Evolutionary conservation across 108 stramenopile species (phyloP).

Genomic region (Cyclotella distinguenda): DNA sequence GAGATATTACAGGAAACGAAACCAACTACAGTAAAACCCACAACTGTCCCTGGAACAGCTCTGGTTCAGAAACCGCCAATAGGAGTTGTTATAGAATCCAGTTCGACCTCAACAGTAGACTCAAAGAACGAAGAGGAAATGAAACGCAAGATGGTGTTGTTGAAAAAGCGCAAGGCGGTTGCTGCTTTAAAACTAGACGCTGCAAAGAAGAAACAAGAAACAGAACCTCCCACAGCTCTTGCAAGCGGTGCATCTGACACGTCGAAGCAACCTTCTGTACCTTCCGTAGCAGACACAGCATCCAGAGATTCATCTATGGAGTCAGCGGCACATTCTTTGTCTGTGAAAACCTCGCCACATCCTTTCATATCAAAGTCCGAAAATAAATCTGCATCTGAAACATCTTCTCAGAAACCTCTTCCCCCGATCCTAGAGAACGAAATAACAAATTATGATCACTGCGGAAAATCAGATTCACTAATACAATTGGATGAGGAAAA

Average conservation of each 20-base stretch:
- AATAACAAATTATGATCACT: not conserved
- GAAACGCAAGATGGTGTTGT: conserved; percentile 35
- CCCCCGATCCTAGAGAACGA: conserved; percentile 25
- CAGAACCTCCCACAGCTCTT: not conserved
- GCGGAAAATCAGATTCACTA: not conserved
- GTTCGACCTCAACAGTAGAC: not conserved
- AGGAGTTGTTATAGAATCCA: not conserved
- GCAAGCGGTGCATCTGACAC: conserved; percentile 3
- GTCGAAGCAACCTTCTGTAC: not conserved
- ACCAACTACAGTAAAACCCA: no score
- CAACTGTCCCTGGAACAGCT: not conserved
- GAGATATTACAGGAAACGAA: no score
- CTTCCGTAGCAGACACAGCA: not conserved
- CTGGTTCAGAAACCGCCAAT: not conserved
- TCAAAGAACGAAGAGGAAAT: conserved; percentile 38
- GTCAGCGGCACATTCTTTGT: not conserved
- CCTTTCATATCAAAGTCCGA: not conserved
- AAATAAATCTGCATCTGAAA: not conserved
- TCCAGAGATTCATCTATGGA: not conserved
- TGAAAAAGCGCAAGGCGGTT: conserved; percentile 32
- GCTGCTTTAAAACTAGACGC: conserved; percentile 27
- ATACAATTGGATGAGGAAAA: not conserved
- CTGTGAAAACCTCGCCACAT: conserved; percentile 3
- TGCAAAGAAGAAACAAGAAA: conserved; percentile 20
- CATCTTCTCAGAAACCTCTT: conserved; percentile 15